phyloP scores from a whole-genome alignment of 202 grass and related monocot genomes.

The Cymbopogon flexuosus region DNA sequence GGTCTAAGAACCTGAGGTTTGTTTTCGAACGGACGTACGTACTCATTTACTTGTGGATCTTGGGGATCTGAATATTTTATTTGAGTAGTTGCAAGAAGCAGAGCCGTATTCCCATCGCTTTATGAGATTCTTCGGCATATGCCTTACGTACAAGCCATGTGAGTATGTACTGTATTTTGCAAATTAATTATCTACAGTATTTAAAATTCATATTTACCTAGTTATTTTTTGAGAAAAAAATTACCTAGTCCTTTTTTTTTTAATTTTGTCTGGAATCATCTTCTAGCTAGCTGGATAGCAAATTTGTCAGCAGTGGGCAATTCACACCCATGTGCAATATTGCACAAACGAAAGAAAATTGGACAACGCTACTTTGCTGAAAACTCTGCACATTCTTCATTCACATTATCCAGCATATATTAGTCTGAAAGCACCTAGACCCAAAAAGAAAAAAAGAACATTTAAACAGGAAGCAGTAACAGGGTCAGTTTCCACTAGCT shows the following conservation, averaged over 20 bases:
- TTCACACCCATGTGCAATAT: not conserved
- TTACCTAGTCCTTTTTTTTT: not conserved
- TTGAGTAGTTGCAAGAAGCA: not conserved
- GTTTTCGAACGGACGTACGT: not conserved
- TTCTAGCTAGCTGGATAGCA: not conserved
- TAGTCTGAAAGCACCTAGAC: constrained; percentile 10
- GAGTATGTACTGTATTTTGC: not conserved
- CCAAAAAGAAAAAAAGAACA: too few species aligned
- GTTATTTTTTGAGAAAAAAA: too few species aligned
- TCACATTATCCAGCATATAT: constrained; percentile 7
- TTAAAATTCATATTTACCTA: not conserved
- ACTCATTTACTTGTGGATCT: too few species aligned
- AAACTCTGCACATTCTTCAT: constrained; percentile 29
- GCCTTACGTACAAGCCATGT: not conserved
- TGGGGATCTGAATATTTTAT: too few species aligned
- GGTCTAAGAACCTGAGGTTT: not conserved
- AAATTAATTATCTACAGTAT: not conserved
- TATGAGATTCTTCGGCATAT: not conserved
- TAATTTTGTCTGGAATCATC: not conserved
- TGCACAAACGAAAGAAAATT: not conserved
- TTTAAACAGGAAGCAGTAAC: too few species aligned
- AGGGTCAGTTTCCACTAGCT: too few species aligned
- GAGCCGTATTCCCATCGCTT: not conserved
- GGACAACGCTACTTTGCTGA: not conserved
- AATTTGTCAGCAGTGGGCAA: not conserved